Evolutionary conservation across 306 rosid genomes (phyloP), one percentile per base, ranked within the genome.

Genomic region (Cucurbita argyrosperma): DNA sequence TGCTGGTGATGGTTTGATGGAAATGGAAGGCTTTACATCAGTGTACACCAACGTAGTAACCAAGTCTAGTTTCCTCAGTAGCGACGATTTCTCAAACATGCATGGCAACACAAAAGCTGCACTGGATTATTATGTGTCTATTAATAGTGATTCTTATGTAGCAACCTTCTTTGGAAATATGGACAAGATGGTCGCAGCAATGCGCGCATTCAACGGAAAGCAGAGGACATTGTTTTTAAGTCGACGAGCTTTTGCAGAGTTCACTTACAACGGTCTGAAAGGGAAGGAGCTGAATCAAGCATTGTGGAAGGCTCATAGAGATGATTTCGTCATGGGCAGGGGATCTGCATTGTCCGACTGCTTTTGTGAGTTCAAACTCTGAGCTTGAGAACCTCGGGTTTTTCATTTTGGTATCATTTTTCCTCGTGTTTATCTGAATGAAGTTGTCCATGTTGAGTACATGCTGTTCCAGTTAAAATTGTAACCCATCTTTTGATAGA

Each of bases 21-120:
- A 90, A 82, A 72, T 89, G 0, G 90, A 88, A 83, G 96, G 96
- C 14, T 76, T 94, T 46, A 84, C 89, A 13, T 75, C 85, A 42
- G 56, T 81, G 49, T 94, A 91, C 74, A 79, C 80, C 3, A 89
- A 88, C 60, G 88, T 88, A 52, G 78, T 88, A 47, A 94, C 99
- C 0, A 94, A 94, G 78, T 83, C 96, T 51, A 80, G 88, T 78
- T 88, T 94, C 85, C 89, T 94, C 30, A 88, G 80, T 42, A 85
- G 82, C 10, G 88, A 89, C 76, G 99, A 94, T 79, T 89, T 94
- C 83, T 82, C 85, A 55, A 89, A 64, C 80, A 89, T 94, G 97
- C 97, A 94, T 52, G 99, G 97, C 49, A 94, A 94, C 83, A 91
- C 99, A 18, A 94, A 94, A 88, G 97, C 98, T 40, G 98, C 97